Evolutionary conservation across 2,329 filamentous ascomycete species (phyloP), one percentile per base, ranked within the genome.

Genomic region (Myriosclerotinia scirpicola): DNA sequence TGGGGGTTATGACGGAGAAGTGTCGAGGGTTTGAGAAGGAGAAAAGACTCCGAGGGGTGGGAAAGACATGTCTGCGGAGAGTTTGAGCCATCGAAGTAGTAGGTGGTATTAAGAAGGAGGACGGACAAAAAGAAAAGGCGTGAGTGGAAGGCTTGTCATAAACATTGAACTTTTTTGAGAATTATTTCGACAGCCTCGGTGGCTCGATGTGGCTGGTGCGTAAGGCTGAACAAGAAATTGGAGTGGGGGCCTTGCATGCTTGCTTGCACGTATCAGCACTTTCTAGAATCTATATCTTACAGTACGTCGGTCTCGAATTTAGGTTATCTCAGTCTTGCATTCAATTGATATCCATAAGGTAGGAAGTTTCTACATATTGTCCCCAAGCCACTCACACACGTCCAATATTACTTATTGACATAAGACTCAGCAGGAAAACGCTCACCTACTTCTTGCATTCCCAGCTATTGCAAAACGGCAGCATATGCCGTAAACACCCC

Each of bases 401-500:
- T 17, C 38, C 44, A 9, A 8, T 58, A 9, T 30, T 54, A 30
- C 34, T 36, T 15, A 50, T 30, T 60, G 30, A 60, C 56, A 60
- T 22, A 50, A 36, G 5, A 50, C 38, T 50, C 12, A 60, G 30
- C n/a, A 50, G 56, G 56, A 48, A 60, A 38, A 34, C 56, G 14
- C 20, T 22, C 44, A 26, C 30, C 56, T 12, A 50, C n/a, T 22
- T 60, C 44, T 58, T n/a, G 55, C 44, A 60, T 50, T 50, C 58
- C 58, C 58, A 60, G 44, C 55, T 22, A 70, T 65, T 76, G 75
- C 74, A 71, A 73, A 75, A 72, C 71, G 75, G 74, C 73, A 76
- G 75, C 75, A 76, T 68, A 76, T 76, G 75, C 75, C 75, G 73
- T 74, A 73, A 67, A 40, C 67, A 36, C 56, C 63, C 65, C 67